Evolutionary conservation across 108 stramenopile species (phyloP), one percentile per base, ranked within the genome.

Genomic region (Cylindrotheca fusiformis): DNA sequence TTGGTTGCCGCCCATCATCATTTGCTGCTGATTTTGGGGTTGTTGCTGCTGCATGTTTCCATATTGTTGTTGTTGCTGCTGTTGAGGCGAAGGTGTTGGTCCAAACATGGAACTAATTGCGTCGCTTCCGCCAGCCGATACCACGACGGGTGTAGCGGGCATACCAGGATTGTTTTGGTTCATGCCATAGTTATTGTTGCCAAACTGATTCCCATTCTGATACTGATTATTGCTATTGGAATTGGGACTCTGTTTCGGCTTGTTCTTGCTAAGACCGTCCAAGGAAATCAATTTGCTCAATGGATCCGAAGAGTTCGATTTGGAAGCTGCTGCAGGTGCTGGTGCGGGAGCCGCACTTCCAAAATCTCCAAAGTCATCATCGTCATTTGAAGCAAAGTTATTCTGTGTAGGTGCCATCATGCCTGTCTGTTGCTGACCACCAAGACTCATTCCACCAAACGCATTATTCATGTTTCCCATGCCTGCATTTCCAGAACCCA

Each of bases 231-330:
- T 48, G 23, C 55, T 62, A 10, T 65, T 83, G 67, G 17, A 55
- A 49, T 54, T 80, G 64, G 57, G 19, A 19, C 76, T 80, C 58
- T 58, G 58, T 58, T 78, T 83, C 30, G 75, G 71, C 24, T 58
- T 20, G 75, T 92, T 92, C 69, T 90, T 90, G 23, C 81, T 65
- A 36, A 93, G 64, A 21, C 83, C 76, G 63, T 93, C 91, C 20
- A 93, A 76, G 0, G 84, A 85, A 52, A 93, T 87, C 48, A 93
- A 73, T 32, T 70, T 79, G 45, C 82, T 68, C 60, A 93, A 33
- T 3, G 91, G 91, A 75, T 93, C 91, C 23, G 69, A 65, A 23
- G 85, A 73, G 51, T 58, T 79, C 41, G 47, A 54, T 20, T 50
- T 48, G 1, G 80, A 32, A 44, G 72, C 65, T 25, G 62, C 62